These are phyloP conservation scores for Helminthosporium solani DNA, from an alignment of 2,329 filamentous ascomycete species.

Conservation along the genomic window DNA sequence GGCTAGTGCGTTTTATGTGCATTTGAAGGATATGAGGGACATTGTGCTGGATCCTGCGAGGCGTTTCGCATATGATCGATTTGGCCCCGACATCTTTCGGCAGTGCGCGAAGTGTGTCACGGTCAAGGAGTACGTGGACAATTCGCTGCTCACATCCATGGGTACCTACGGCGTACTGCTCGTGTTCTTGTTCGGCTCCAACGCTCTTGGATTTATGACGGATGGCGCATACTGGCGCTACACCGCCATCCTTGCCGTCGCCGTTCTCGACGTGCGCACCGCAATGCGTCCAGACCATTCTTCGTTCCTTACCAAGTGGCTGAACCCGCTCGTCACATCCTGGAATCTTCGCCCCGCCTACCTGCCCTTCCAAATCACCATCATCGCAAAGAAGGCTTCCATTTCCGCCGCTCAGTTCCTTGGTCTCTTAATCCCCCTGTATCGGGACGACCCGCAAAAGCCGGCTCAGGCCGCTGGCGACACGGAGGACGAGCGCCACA, in stretches of 20 bases:
- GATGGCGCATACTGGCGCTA: slow-evolving; percentile 49
- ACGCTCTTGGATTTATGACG: slow-evolving; percentile 36
- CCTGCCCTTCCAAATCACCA: slow-evolving; percentile 81
- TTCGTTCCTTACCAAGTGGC: slow-evolving; percentile 45
- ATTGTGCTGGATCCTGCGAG: slow-evolving; percentile 80
- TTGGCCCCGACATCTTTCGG: slow-evolving; percentile 67
- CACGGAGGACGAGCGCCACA: slow-evolving; percentile 44
- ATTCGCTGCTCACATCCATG: slow-evolving; percentile 54
- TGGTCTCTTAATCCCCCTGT: slow-evolving; percentile 37
- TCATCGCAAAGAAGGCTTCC: slow-evolving; percentile 71
- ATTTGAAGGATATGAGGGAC: slow-evolving; percentile 80
- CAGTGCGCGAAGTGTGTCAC: slow-evolving; percentile 60
- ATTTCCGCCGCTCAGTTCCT: slow-evolving; percentile 60
- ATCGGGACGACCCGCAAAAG: slow-evolving; percentile 31
- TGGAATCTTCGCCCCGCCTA: slow-evolving; percentile 58
- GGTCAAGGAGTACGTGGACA: slow-evolving; percentile 69
- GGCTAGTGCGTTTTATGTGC: slow-evolving; percentile 65
- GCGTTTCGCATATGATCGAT: slow-evolving; percentile 77
- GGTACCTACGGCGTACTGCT: slow-evolving; percentile 32
- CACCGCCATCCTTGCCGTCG: slow-evolving; percentile 54
- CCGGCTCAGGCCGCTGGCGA: slow-evolving; percentile 24
- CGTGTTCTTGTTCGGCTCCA: slow-evolving; percentile 31
- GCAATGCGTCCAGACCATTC: slow-evolving; percentile 55
- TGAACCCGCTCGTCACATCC: slow-evolving; percentile 51
- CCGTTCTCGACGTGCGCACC: slow-evolving; percentile 58